phyloP scores from a whole-genome alignment of 768 basidiomycete species.

The Rhizopogon rudus region DNA sequence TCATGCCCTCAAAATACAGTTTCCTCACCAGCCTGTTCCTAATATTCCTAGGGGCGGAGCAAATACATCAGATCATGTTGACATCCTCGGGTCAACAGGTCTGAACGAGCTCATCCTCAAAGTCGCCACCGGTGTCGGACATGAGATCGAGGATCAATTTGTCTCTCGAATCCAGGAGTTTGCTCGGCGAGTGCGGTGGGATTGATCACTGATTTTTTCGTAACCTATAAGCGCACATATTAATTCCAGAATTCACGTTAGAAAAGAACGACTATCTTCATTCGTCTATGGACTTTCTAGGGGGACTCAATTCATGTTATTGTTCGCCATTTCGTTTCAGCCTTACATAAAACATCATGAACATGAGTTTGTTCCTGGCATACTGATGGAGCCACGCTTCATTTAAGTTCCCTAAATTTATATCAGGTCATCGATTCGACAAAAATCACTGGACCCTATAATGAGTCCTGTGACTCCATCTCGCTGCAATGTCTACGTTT shows the following conservation, averaged over 20 bases:
- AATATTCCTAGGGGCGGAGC: constrained; percentile 86
- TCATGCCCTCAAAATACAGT: constrained; percentile 35
- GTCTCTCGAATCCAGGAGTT: constrained; percentile 81
- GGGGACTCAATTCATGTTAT: no score
- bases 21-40: constrained; percentile 71
- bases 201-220: constrained; percentile 29
- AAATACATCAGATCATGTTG: constrained; percentile 88
- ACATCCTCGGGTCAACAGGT: constrained; percentile 71
- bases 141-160: constrained; percentile 64
- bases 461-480: no score
- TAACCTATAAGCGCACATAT: neutral
- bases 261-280: no score
- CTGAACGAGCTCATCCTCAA: constrained; percentile 90
- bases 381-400: no score
- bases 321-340: no score
- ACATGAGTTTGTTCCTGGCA: no score
- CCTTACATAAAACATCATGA: no score
- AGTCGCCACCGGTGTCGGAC: constrained; percentile 78
- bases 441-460: no score
- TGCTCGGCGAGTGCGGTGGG: constrained; percentile 72
- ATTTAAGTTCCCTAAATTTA: no score
- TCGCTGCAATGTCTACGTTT: no score
- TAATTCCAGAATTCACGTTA: neutral
- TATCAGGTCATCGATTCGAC: no score
- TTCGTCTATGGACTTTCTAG: no score